phyloP scores from a whole-genome alignment of 2,329 filamentous ascomycete genomes.

The Arthroderma sp. region DNA sequence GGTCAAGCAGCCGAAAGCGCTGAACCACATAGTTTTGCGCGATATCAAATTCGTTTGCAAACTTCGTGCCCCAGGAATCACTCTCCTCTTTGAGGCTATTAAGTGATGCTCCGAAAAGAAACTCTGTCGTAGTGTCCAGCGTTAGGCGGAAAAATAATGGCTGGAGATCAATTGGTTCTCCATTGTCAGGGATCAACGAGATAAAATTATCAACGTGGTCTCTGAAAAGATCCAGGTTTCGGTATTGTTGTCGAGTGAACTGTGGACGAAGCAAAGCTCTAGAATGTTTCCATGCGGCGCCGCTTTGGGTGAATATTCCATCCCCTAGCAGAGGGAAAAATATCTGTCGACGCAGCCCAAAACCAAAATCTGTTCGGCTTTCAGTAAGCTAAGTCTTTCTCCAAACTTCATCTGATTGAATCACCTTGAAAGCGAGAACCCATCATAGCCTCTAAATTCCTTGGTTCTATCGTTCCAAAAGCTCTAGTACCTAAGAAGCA shows the following conservation, averaged over 20 bases:
- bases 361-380: no score
- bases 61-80: background rate
- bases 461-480: no score
- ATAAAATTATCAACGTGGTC: background rate
- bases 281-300: background rate
- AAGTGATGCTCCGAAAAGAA: constrained; percentile 59
- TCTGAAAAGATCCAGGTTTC: background rate
- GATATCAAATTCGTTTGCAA: constrained; percentile 3
- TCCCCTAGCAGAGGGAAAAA: background rate
- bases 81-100: constrained; percentile 35
- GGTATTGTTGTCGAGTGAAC: background rate
- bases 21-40: background rate
- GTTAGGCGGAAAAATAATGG: constrained; percentile 53
- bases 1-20: background rate
- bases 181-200: background rate
- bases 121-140: constrained; percentile 66
- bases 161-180: constrained; percentile 40
- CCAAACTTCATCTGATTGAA: no score
- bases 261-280: background rate
- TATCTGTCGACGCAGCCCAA: no score
- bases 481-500: no score
- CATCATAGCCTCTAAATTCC: no score
- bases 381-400: no score
- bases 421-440: no score
- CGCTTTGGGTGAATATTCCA: background rate